Evolutionary conservation across 2,329 filamentous ascomycete species (phyloP).

Genomic region (Curvularia eragrostidis): DNA sequence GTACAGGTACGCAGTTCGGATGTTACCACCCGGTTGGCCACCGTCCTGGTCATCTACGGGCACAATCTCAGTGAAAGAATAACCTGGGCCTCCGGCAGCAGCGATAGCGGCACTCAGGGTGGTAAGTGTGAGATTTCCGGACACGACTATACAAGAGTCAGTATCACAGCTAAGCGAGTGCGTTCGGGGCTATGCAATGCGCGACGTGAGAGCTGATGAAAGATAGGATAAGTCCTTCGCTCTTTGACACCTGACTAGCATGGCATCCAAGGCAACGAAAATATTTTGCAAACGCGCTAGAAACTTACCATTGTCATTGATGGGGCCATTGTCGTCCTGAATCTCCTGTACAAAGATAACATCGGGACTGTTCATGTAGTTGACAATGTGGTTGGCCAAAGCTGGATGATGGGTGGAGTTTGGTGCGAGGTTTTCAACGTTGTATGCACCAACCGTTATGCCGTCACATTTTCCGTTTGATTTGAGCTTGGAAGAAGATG

Average conservation of each 20-base stretch:
- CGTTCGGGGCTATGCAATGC: not conserved
- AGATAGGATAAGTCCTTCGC: not conserved
- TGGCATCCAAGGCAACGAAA: not conserved
- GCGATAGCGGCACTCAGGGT: slow-evolving; percentile 63
- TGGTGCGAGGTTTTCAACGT: slow-evolving; percentile 71
- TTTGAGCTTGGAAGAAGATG: slow-evolving; percentile 60
- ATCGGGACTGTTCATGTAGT: slow-evolving; percentile 68
- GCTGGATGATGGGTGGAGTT: slow-evolving; percentile 61
- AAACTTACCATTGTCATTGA: slow-evolving; percentile 62
- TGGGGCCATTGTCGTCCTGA: slow-evolving; percentile 69
- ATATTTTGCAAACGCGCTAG: slow-evolving; percentile 10
- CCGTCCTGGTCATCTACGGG: slow-evolving; percentile 69
- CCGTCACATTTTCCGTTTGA: slow-evolving; percentile 65
- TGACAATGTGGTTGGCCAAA: slow-evolving; percentile 70
- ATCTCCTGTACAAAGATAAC: slow-evolving; percentile 74
- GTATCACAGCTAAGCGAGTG: slow-evolving; percentile 1
- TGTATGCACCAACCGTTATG: slow-evolving; percentile 71
- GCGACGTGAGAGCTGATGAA: not conserved
- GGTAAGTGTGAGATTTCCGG: slow-evolving; percentile 65
- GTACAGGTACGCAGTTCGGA: slow-evolving; percentile 74
- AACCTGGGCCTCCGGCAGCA: slow-evolving; percentile 57
- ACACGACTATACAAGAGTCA: slow-evolving; percentile 46
- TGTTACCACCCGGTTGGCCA: slow-evolving; percentile 73
- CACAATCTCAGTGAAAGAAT: slow-evolving; percentile 66
- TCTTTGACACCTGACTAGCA: not conserved